Conservation (phyloP, 1,284 basidiomycete species). For the Dichomitus squalens region DNA sequence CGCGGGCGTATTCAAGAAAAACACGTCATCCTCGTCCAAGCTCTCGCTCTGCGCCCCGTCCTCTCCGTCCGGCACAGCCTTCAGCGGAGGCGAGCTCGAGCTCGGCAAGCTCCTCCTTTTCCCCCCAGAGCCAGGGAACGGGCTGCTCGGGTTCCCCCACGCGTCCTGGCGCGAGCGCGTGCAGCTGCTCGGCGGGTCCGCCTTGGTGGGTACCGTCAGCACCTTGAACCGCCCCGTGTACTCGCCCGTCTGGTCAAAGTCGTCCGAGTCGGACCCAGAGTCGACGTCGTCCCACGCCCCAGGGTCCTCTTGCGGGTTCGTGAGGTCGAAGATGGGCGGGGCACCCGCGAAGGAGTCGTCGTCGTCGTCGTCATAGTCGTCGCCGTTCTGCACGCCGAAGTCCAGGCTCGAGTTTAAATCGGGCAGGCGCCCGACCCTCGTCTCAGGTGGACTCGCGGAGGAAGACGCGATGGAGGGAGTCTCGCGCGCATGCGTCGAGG, state of each 20-base stretch:
- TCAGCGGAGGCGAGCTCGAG: constrained; percentile 18
- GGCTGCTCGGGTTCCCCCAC: constrained; percentile 73
- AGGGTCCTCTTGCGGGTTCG: constrained; percentile 17
- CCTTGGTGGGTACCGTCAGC: constrained; percentile 58
- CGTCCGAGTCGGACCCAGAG: constrained; percentile 26
- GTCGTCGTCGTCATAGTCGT: constrained; percentile 20
- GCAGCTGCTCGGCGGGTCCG: constrained; percentile 64
- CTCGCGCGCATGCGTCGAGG: constrained; percentile 19
- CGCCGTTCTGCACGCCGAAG: constrained; percentile 11
- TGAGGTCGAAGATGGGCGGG: constrained; percentile 36
- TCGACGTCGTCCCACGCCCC: constrained; percentile 38
- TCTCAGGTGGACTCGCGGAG: constrained; percentile 20
- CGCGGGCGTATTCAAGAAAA: constrained; percentile 14
- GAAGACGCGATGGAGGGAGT: constrained; percentile 30
- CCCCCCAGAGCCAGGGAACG: constrained; percentile 37
- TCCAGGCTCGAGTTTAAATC: constrained; percentile 23
- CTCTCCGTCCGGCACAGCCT: constrained; percentile 5
- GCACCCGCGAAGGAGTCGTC: constrained; percentile 24
- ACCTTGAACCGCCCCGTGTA: constrained; percentile 65
- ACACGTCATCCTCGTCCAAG: constrained; percentile 21
- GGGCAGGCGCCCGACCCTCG: constrained; percentile 11
- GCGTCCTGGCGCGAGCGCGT: constrained; percentile 51
- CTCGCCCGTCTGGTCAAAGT: constrained; percentile 49
- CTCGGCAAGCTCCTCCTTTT: constrained; percentile 10
- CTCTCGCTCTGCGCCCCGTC: constrained; percentile 5